These are phyloP conservation scores for Cyclostephanos tholiformis DNA, from an alignment of 108 stramenopile species.

Conservation along the genomic window DNA sequence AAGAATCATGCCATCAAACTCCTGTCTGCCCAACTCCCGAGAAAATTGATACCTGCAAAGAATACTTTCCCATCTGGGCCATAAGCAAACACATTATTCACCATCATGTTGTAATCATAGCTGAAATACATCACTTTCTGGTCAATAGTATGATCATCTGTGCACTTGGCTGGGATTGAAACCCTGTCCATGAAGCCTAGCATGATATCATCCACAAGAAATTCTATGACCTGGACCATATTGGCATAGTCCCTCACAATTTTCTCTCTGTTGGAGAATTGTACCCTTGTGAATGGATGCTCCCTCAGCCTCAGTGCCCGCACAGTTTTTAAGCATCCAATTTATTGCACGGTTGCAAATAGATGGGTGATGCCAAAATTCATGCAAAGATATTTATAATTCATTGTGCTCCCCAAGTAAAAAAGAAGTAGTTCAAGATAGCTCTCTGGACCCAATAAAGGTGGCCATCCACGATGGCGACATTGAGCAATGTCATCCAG, in stretches of 20 bases:
- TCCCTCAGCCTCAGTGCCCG: too few species aligned
- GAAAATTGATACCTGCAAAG: conserved; percentile 17
- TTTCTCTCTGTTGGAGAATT: not conserved
- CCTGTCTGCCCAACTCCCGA: conserved; percentile 9
- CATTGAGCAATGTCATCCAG: not conserved
- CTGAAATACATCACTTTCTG: conserved; percentile 9
- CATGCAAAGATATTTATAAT: too few species aligned
- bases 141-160: not conserved
- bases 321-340: too few species aligned
- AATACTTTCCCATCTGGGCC: not conserved
- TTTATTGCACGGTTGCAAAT: too few species aligned
- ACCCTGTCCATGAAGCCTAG: conserved; percentile 6
- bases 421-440: not conserved
- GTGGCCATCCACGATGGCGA: not conserved
- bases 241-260: not conserved
- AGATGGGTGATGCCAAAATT: too few species aligned
- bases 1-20: too few species aligned
- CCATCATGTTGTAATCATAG: not conserved
- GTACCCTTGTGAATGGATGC: not conserved
- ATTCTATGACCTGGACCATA: not conserved
- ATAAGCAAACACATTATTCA: conserved; percentile 13
- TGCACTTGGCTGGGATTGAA: too few species aligned
- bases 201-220: conserved; percentile 1
- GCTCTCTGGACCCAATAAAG: not conserved
- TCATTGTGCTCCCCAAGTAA: too few species aligned